These are phyloP conservation scores for Lyophyllum atratum DNA, from an alignment of 768 basidiomycete species.

Conservation along the genomic window DNA sequence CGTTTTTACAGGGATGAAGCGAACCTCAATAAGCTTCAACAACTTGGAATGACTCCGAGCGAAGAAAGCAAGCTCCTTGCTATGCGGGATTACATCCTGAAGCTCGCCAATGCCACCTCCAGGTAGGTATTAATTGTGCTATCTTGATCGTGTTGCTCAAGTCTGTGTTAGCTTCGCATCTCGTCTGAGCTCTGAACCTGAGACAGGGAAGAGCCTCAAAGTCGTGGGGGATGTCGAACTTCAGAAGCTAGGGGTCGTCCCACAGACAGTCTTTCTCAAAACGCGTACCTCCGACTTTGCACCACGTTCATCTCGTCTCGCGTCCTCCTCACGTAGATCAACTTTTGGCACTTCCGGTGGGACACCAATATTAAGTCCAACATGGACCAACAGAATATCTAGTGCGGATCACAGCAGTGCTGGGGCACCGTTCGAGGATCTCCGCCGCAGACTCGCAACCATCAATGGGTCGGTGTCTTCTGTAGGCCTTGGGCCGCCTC, in stretches of 20 bases:
- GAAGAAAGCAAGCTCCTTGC: conserved; percentile 89
- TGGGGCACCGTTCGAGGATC: conserved; percentile 73
- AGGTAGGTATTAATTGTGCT: conserved; percentile 48
- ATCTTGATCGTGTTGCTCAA: not conserved
- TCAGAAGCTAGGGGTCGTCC: conserved; percentile 85
- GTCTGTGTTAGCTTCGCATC: conserved; percentile 57
- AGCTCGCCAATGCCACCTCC: conserved; percentile 76
- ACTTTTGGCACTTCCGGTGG: conserved; percentile 32
- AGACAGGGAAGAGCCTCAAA: conserved; percentile 64
- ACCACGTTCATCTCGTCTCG: conserved; percentile 39
- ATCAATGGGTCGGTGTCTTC: conserved; percentile 77
- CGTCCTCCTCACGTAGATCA: conserved; percentile 39
- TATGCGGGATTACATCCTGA: conserved; percentile 86
- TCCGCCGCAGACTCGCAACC: conserved; percentile 72
- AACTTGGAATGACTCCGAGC: conserved; percentile 78
- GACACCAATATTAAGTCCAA: conserved; percentile 52
- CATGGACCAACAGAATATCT: conserved; percentile 45
- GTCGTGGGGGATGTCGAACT: conserved; percentile 72
- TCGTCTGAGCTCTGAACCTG: conserved; percentile 62
- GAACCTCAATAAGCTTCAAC: conserved; percentile 76
- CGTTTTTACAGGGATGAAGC: conserved; percentile 70
- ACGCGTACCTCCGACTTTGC: conserved; percentile 44
- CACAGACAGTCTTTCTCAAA: conserved; percentile 88
- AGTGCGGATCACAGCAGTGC: conserved; percentile 47
- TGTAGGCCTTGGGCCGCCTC: conserved; percentile 44